A percentile compares a stretch with the other conserved stretches of the same genome.
Conservation (phyloP, 1,139 yeast genomes). For the Geotrichum histeridarum region DNA sequence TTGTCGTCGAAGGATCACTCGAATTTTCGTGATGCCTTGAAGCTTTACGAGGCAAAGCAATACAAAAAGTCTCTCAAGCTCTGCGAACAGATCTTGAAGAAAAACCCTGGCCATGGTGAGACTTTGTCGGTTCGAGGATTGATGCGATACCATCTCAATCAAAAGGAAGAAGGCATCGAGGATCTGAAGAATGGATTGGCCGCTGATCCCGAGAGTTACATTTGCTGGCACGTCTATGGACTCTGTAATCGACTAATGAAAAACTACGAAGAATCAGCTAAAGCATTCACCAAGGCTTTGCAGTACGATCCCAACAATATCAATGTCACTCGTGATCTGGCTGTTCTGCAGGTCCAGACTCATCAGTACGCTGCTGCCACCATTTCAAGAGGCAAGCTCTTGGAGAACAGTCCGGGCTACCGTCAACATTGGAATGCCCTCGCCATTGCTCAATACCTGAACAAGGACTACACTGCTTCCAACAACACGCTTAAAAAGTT, state of each 20-base stretch:
- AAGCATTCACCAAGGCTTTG: conserved; percentile 72
- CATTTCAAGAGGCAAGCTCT: conserved; percentile 59
- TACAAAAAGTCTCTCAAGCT: conserved; percentile 79
- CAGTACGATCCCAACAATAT: conserved; percentile 75
- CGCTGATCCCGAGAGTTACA: conserved; percentile 53
- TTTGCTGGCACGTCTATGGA: conserved; percentile 83
- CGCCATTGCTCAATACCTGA: conserved; percentile 80
- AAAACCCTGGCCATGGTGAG: conserved; percentile 71
- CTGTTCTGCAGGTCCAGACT: conserved; percentile 71
- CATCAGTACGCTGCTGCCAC: conserved; percentile 66
- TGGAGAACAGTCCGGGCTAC: conserved; percentile 75
- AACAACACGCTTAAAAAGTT: conserved; percentile 67
- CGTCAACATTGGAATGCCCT: conserved; percentile 90
- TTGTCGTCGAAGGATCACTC: conserved; percentile 53
- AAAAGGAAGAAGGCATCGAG: conserved; percentile 56
- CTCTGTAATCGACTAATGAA: conserved; percentile 69
- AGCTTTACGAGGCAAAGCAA: conserved; percentile 76
- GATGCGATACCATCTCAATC: conserved; percentile 50
- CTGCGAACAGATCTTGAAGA: conserved; percentile 72
- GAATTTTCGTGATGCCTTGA: conserved; percentile 75
- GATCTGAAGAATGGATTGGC: conserved; percentile 57
- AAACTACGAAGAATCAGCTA: conserved; percentile 71
- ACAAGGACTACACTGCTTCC: conserved; percentile 61
- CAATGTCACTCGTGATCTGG: conserved; percentile 76
- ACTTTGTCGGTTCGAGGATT: conserved; percentile 84